A percentile compares a stretch with the other conserved stretches of the same genome.
Evolutionary conservation across 495 filamentous ascomycete species (phyloP).

Genomic region (Physcia stellaris): DNA sequence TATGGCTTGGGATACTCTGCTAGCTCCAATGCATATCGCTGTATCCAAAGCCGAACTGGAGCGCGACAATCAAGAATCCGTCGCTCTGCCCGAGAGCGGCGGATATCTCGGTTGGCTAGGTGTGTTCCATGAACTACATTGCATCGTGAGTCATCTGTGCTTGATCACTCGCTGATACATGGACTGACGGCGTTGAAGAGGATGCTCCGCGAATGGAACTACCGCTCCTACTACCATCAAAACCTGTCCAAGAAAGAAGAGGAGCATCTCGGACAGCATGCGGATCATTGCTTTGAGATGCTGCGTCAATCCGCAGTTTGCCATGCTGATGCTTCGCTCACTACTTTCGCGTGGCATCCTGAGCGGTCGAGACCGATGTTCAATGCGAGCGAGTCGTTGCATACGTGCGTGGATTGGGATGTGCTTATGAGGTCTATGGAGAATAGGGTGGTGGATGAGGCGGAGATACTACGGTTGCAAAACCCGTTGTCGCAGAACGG

Average conservation of each 20-base stretch:
- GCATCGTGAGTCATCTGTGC: constrained; percentile 12
- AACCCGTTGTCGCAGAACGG: constrained; percentile 6
- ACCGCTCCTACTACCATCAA: constrained; percentile 8
- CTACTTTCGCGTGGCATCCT: constrained; percentile 12
- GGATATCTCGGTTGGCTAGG: constrained; percentile 21
- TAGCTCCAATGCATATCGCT: constrained; percentile 19
- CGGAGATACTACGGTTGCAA: constrained; percentile 3
- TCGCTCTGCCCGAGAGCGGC: constrained; percentile 14
- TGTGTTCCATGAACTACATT: constrained; percentile 23
- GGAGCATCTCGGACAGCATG: constrained; percentile 4
- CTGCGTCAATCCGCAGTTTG: constrained; percentile 12
- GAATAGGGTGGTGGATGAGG: constrained; percentile 2
- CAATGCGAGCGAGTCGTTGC: constrained; percentile 8
- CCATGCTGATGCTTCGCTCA: constrained; percentile 10
- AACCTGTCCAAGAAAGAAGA: not conserved
- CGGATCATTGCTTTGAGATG: constrained; percentile 16
- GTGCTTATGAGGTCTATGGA: constrained; percentile 1
- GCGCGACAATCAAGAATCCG: constrained; percentile 13
- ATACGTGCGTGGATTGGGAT: constrained; percentile 14
- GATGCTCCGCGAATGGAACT: constrained; percentile 12
- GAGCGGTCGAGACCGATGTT: constrained; percentile 5
- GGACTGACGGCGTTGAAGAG: constrained; percentile 1
- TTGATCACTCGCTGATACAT: not conserved
- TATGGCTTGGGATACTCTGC: constrained; percentile 17
- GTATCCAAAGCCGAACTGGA: constrained; percentile 16